phyloP scores from a whole-genome alignment of 805 yeast species.

The Zygoascus bituminiphila region DNA sequence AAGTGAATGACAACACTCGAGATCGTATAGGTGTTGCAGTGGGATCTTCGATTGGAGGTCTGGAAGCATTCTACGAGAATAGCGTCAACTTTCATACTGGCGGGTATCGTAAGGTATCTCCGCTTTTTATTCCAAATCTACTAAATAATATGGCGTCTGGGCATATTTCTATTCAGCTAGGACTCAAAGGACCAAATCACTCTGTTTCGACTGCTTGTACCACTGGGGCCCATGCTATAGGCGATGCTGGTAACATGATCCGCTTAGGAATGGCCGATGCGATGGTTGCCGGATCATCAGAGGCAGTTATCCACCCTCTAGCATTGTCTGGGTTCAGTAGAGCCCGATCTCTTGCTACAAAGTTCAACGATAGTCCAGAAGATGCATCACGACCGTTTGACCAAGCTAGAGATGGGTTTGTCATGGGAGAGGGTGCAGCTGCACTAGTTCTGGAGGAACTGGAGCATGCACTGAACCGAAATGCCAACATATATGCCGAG shows the following conservation, averaged over 20 bases:
- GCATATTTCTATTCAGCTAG: slow-evolving; percentile 69
- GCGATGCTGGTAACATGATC: slow-evolving; percentile 83
- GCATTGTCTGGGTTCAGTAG: slow-evolving; percentile 87
- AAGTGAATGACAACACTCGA: slow-evolving; percentile 14
- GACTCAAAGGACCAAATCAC: slow-evolving; percentile 78
- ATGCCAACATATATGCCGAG: slow-evolving; percentile 68
- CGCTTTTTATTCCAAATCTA: slow-evolving; percentile 76
- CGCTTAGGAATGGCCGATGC: slow-evolving; percentile 72
- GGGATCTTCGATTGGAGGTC: slow-evolving; percentile 89
- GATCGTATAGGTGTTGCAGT: slow-evolving; percentile 55
- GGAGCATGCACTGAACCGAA: slow-evolving; percentile 63
- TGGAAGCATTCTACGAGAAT: slow-evolving; percentile 63
- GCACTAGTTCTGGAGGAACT: slow-evolving; percentile 66
- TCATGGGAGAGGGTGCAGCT: slow-evolving; percentile 90
- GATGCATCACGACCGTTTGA: slow-evolving; percentile 87
- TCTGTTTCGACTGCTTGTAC: slow-evolving; percentile 94
- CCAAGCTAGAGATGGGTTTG: slow-evolving; percentile 69
- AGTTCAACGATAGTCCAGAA: slow-evolving; percentile 51
- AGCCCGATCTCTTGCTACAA: slow-evolving; percentile 69
- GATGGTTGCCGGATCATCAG: slow-evolving; percentile 93
- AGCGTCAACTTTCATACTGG: slow-evolving; percentile 40
- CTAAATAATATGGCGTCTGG: slow-evolving; percentile 94
- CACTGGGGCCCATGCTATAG: slow-evolving; percentile 88
- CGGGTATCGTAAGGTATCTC: slow-evolving; percentile 68
- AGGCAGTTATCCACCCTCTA: slow-evolving; percentile 76